Base-by-base conservation (phyloP, 805 yeast genomes). In the Hanseniaspora valbyensis region DNA sequence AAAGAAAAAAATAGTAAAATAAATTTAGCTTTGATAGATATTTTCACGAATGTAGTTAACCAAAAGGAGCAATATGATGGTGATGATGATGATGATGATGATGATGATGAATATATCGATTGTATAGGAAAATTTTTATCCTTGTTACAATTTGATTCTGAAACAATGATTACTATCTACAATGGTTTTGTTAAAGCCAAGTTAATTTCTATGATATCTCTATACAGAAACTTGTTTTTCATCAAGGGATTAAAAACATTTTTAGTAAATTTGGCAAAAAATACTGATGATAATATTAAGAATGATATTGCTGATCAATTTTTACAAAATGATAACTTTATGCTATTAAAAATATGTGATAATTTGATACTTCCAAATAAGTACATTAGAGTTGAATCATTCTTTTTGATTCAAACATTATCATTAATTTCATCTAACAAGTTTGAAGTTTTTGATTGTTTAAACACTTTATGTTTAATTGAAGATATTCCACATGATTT, bases 401-500 rank as follows among this genome's bases (percentile, higher is more conserved):
- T 81, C n/a, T 65, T 70, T n/a, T 60, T 78, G 32, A 57, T 81
- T 4, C 60, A 63, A 45, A 37, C 32, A 16, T 16, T 45, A 16
- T 33, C 50, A 12, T 56, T 71, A 12, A 48, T 62, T 29, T 57
- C 60, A 5, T 10, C 52, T 4, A 50, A 55, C 24, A 28, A 44
- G 14, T 40, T 42, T 13, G 66, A 66, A 9, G 59, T 68, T 14
- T 71, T 77, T 2, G 61, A 61, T 2, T 56, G 74, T 14, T 55
- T 81, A n/a, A 65, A 70, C 28, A 77, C 74, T 46, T 74, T 81
- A 53, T 65, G 71, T 45, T 58, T 76, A 2, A 75, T 89, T 43
- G 96, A 87, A 61, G 77, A 79, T 52, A 73, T 81, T 6, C 95
- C 95, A 0, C 69, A 81, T 45, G 75, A 75, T n/a, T 65, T 88